phyloP scores from a whole-genome alignment of 2,329 filamentous ascomycete species.

The Aspergillus sojae region DNA sequence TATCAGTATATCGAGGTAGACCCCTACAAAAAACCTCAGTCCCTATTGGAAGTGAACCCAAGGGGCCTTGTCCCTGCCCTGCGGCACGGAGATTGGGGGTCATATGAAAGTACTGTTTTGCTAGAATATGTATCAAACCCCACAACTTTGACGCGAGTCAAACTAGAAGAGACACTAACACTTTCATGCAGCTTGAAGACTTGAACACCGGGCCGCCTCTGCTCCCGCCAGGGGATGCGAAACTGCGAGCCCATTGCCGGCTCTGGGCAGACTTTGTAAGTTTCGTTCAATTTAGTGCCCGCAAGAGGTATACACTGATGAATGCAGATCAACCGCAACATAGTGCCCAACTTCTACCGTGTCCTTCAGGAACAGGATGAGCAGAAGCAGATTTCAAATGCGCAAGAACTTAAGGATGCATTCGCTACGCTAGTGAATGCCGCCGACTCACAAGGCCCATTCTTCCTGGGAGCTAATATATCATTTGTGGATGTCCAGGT shows the following conservation, averaged over 20 bases:
- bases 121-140: constrained; percentile 71
- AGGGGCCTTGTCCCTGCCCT: constrained; percentile 76
- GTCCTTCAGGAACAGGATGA: constrained; percentile 68
- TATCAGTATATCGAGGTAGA: constrained; percentile 90
- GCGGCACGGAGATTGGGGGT: constrained; percentile 77
- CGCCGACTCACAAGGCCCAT: constrained; percentile 64
- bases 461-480: constrained; percentile 63
- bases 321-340: constrained; percentile 70
- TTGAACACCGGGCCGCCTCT: constrained; percentile 62
- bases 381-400: constrained; percentile 60
- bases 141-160: constrained; percentile 25
- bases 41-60: constrained; percentile 74
- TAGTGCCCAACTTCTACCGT: constrained; percentile 76
- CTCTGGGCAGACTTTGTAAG: constrained; percentile 80
- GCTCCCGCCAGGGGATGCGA: constrained; percentile 65
- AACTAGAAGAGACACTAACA: neutral
- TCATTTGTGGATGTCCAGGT: constrained; percentile 74
- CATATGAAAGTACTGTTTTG: constrained; percentile 78
- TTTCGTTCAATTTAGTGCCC: constrained; percentile 13
- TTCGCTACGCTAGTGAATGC: constrained; percentile 65
- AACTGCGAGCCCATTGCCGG: constrained; percentile 71
- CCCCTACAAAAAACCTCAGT: constrained; percentile 72
- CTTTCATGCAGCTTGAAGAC: constrained; percentile 68
- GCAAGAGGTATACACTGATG: constrained; percentile 32
- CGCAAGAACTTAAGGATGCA: constrained; percentile 64